Base-by-base conservation (phyloP, 2,329 filamentous ascomycete species). In the Penicillium brasilianum region DNA sequence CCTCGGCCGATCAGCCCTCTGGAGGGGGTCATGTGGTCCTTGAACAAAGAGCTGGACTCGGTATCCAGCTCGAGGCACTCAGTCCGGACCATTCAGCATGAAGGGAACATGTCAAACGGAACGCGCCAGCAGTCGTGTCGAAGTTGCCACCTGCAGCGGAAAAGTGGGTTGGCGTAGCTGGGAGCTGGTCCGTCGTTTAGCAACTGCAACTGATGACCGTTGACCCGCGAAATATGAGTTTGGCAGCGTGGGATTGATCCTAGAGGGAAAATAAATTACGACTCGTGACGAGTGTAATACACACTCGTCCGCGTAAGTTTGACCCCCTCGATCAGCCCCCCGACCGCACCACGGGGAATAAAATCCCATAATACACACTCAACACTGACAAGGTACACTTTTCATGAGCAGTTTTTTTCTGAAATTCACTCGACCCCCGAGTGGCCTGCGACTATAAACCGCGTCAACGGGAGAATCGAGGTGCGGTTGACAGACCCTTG, bases 401-500 rank as follows among this genome's bases (percentile, higher is more conserved):
- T 48, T 41, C 53, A 56, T 34, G 53, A 56, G 28, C 53, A 44
- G 28, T 55, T 55, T 55, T 41, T 43, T 58, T 48, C 9, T 13
- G 25, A 58, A 22, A 13, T 37, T 10, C 64, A 64, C 64, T 63
- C 62, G 64, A 69, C 60, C 58, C 52, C 60, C 39, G 62, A 61
- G 51, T 43, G 56, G 32, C 36, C 28, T 51, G 32, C 22, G 39
- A 53, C 48, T 28, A 52, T 32, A 13, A 41, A 50, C 32, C 44
- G 30, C 32, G 36, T 36, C 51, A 54, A 59, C 52, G 22, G 25
- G 6, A 4, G 8, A n/a, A 48, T n/a, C 9, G 2, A 1, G 55
- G 41, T 32, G 18, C 30, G 20, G 49, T 36, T 59, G 59, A 66
- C 63, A 63, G 55, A 60, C 63, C 54, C 61, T 56, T 63, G 58